A percentile compares a stretch with the other conserved stretches of the same genome.
phyloP scores from a whole-genome alignment of 2,329 filamentous ascomycete genomes.

The Beauveria rudraprayagi region DNA sequence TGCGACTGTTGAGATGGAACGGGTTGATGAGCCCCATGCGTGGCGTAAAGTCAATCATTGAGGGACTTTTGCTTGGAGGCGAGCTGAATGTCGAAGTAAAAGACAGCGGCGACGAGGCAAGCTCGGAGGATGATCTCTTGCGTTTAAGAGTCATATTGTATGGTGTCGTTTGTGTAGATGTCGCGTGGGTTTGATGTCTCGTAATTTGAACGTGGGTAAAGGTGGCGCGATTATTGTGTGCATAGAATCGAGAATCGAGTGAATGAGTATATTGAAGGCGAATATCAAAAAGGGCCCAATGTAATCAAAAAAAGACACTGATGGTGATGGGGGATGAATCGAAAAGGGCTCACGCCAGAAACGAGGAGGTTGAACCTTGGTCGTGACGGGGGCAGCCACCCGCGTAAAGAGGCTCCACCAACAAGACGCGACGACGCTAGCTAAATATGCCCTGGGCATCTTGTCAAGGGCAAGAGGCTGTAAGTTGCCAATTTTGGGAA shows the following conservation, averaged over 20 bases:
- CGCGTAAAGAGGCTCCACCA: constrained; percentile 10
- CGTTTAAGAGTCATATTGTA: constrained; percentile 50
- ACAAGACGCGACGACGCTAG: not conserved
- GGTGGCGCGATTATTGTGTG: not conserved
- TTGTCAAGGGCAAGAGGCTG: not conserved
- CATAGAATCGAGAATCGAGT: not conserved
- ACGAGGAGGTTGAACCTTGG: not conserved
- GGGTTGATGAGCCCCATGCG: constrained; percentile 22
- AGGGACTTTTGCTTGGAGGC: constrained; percentile 19
- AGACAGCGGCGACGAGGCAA: constrained; percentile 37
- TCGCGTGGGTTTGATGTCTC: not conserved
- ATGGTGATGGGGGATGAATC: not conserved
- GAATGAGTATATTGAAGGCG: not conserved
- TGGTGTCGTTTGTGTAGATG: not conserved
- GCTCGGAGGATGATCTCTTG: constrained; percentile 54
- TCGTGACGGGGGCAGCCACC: not conserved
- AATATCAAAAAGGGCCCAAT: not conserved
- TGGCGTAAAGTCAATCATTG: constrained; percentile 25
- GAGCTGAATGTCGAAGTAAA: constrained; percentile 37
- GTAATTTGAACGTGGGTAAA: not conserved
- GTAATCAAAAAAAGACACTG: not conserved
- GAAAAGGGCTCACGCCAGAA: not conserved
- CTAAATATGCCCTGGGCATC: not conserved
- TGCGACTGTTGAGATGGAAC: constrained; percentile 46
- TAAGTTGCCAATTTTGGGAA: not conserved